Percentiles rank a stretch among this genome's conserved stretches.
These are phyloP conservation scores for Arthrocladium fulminans DNA, from an alignment of 2,329 filamentous ascomycete genomes.

Conservation along the genomic window DNA sequence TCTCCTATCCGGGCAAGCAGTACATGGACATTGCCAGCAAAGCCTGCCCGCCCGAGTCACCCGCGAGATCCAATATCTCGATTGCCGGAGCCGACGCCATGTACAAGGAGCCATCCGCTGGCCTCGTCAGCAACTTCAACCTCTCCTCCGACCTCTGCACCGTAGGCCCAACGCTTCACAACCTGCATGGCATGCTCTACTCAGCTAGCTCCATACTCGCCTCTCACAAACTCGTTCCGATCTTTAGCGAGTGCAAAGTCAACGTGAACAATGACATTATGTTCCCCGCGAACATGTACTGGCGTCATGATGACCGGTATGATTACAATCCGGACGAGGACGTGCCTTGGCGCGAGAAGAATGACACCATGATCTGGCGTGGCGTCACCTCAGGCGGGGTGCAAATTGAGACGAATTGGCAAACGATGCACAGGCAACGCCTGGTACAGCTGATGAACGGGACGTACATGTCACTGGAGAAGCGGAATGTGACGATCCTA, in stretches of 20 bases:
- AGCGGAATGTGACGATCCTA: slow-evolving; percentile 25
- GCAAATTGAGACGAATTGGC: slow-evolving; percentile 38
- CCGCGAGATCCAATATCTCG: slow-evolving; percentile 43
- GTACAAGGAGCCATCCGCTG: slow-evolving; percentile 39
- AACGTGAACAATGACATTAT: slow-evolving; percentile 62
- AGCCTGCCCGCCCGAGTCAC: slow-evolving; percentile 50
- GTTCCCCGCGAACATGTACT: slow-evolving; percentile 60
- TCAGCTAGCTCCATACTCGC: slow-evolving; percentile 49
- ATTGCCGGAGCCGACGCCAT: slow-evolving; percentile 25
- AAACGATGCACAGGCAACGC: slow-evolving; percentile 31
- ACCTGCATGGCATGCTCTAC: slow-evolving; percentile 57
- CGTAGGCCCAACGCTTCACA: slow-evolving; percentile 54
- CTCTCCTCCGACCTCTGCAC: slow-evolving; percentile 55
- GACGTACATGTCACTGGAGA: slow-evolving; percentile 24
- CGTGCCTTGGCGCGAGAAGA: slow-evolving; percentile 50
- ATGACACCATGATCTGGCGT: slow-evolving; percentile 52
- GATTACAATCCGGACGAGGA: slow-evolving; percentile 49
- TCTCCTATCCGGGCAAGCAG: slow-evolving; percentile 34
- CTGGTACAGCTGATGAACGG: slow-evolving; percentile 30
- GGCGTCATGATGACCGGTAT: slow-evolving; percentile 50
- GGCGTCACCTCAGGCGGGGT: slow-evolving; percentile 55
- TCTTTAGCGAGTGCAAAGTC: slow-evolving; percentile 62
- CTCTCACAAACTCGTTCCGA: slow-evolving; percentile 51
- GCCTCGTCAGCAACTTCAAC: slow-evolving; percentile 55
- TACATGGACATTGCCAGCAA: slow-evolving; percentile 54